A percentile compares a stretch with the other conserved stretches of the same genome.
These are phyloP conservation scores for Nigrospora oryzae DNA, from an alignment of 2,329 filamentous ascomycete species.

Conservation along the genomic window DNA sequence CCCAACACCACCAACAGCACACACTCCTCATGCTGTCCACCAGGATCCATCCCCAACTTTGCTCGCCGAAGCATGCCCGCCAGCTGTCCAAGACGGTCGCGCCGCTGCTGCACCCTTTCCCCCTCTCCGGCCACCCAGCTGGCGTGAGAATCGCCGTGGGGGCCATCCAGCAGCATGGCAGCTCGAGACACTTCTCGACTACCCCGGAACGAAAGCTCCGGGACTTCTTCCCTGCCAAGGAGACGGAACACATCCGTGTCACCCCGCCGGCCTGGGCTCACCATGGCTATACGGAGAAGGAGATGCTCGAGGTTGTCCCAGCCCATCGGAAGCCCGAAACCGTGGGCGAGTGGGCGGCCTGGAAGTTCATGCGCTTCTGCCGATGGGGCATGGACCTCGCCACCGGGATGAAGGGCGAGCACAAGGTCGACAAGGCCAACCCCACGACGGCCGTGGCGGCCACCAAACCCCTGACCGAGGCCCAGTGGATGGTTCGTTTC, in stretches of 20 bases:
- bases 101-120: constrained; percentile 13
- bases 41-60: constrained; percentile 18
- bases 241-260: constrained; percentile 51
- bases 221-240: constrained; percentile 56
- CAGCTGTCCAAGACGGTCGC: constrained; percentile 16
- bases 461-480: constrained; percentile 62
- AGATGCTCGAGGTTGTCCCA: constrained; percentile 67
- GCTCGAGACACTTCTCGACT: constrained; percentile 37
- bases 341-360: constrained; percentile 70
- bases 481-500: constrained; percentile 84
- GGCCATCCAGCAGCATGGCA: constrained; percentile 12
- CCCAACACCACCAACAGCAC: too few species aligned
- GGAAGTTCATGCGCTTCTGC: constrained; percentile 66
- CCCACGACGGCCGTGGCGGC: constrained; percentile 46
- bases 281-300: constrained; percentile 65
- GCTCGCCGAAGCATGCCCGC: constrained; percentile 18
- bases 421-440: constrained; percentile 53
- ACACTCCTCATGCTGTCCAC: constrained; percentile 18
- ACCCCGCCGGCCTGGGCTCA: constrained; percentile 63
- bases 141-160: constrained; percentile 19
- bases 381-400: constrained; percentile 74
- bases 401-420: constrained; percentile 65
- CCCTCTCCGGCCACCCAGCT: constrained; percentile 9
- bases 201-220: constrained; percentile 35
- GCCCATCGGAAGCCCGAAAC: constrained; percentile 69